Percentiles rank a stretch among this genome's conserved stretches.
phyloP scores from a whole-genome alignment of 164 flowering plant species.

The Annona cherimola region DNA sequence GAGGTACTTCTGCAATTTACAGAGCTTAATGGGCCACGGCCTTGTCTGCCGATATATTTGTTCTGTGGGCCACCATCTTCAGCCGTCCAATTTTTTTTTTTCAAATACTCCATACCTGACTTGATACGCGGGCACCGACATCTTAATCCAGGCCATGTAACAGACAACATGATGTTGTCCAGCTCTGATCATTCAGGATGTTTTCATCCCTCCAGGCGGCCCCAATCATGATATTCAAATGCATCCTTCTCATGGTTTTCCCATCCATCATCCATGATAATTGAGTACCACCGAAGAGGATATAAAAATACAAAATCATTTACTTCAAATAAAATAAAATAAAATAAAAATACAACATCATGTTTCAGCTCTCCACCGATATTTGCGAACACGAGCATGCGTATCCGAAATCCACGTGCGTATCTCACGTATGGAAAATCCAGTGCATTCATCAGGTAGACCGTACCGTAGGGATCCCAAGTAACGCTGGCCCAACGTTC shows the following conservation, averaged over 20 bases:
- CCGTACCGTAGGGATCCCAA: neutral
- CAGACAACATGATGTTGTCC: neutral
- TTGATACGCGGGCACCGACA: no score
- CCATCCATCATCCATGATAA: neutral
- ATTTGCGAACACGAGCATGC: neutral
- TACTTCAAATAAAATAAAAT: no score
- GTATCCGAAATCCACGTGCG: neutral
- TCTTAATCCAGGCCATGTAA: no score
- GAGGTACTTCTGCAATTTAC: no score
- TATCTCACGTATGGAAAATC: neutral
- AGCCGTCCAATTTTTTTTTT: no score
- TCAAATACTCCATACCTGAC: no score
- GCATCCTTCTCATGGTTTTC: neutral
- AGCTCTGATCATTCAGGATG: neutral
- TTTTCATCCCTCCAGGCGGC: neutral
- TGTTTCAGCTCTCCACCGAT: neutral
- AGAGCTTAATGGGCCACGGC: no score
- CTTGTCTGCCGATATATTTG: no score
- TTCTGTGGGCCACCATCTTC: no score
- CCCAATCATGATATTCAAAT: neutral
- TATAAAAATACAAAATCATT: no score
- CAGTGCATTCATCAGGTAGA: neutral
- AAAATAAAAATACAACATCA: neutral
- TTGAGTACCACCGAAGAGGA: no score
- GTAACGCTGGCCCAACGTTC: neutral